Conservation (phyloP, 495 filamentous ascomycete species). For the Penicillium daleae region DNA sequence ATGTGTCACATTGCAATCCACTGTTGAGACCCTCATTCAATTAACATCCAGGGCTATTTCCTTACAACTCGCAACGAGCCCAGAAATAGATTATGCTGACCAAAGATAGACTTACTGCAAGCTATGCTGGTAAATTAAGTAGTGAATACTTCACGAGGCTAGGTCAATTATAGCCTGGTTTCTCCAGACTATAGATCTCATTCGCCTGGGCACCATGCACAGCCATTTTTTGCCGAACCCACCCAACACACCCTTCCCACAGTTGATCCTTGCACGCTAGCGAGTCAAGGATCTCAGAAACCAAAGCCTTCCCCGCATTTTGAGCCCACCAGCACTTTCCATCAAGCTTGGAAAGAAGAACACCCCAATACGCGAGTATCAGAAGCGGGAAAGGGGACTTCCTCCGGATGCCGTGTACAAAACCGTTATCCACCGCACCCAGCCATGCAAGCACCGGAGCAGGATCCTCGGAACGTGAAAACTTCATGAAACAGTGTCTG, state of each 20-base stretch:
- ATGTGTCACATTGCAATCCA: too few species aligned
- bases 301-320: slow-evolving; percentile 28
- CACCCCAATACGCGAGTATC: slow-evolving; percentile 37
- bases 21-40: too few species aligned
- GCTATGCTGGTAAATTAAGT: too few species aligned
- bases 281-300: slow-evolving; percentile 26
- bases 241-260: slow-evolving; percentile 31
- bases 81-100: neutral
- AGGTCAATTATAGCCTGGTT: neutral
- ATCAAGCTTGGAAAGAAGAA: slow-evolving; percentile 31
- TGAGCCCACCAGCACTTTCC: slow-evolving; percentile 36
- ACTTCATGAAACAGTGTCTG: slow-evolving; percentile 32
- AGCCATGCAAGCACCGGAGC: slow-evolving; percentile 37
- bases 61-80: too few species aligned
- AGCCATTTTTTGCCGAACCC: slow-evolving; percentile 23
- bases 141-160: neutral
- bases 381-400: slow-evolving; percentile 31
- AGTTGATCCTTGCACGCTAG: slow-evolving; percentile 13
- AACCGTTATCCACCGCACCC: slow-evolving; percentile 30
- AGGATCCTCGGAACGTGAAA: slow-evolving; percentile 21
- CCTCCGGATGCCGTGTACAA: slow-evolving; percentile 27
- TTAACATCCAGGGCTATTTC: neutral
- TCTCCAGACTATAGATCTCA: neutral
- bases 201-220: neutral
- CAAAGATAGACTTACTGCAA: neutral